Percentiles rank a stretch among this genome's conserved stretches.
phyloP scores from a whole-genome alignment of 805 yeast species.

The Candida koratica region DNA sequence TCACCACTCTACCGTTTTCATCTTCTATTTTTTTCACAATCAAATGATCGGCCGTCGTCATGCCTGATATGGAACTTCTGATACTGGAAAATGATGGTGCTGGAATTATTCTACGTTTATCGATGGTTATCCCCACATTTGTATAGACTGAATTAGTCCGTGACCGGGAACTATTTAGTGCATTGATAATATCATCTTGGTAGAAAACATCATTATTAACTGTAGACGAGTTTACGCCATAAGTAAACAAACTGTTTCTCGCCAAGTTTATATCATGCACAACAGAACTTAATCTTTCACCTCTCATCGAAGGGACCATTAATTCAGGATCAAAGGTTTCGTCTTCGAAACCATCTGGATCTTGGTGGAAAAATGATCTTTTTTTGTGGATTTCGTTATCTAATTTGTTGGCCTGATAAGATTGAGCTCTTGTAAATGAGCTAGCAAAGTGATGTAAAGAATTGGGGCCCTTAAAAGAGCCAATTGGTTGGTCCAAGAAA shows the following conservation, averaged over 20 bases:
- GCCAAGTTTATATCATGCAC: constrained; percentile 32
- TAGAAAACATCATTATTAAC: constrained; percentile 32
- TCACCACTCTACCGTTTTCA: constrained; percentile 62
- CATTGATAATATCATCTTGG: constrained; percentile 34
- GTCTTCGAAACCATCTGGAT: constrained; percentile 33
- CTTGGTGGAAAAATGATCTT: constrained; percentile 53
- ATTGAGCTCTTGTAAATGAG: constrained; percentile 75
- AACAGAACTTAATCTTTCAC: constrained; percentile 61
- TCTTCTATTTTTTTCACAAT: constrained; percentile 64
- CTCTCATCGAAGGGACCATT: constrained; percentile 60
- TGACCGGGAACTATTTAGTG: constrained; percentile 27
- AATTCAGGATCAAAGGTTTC: constrained; percentile 67
- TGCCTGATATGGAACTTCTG: constrained; percentile 30
- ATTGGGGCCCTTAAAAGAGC: constrained; percentile 62
- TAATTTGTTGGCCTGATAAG: constrained; percentile 47
- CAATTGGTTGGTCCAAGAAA: constrained; percentile 37
- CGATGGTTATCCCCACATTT: constrained; percentile 20
- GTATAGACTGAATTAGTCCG: constrained; percentile 17
- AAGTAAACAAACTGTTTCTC: constrained; percentile 19
- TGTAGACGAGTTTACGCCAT: constrained; percentile 12
- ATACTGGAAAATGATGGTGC: constrained; percentile 45
- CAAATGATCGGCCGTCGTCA: constrained; percentile 46
- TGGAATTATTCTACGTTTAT: constrained; percentile 27
- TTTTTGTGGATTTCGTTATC: constrained; percentile 54
- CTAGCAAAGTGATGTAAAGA: constrained; percentile 77